Base-by-base conservation (phyloP, 495 filamentous ascomycete genomes). In the Penicillium odoratum region DNA sequence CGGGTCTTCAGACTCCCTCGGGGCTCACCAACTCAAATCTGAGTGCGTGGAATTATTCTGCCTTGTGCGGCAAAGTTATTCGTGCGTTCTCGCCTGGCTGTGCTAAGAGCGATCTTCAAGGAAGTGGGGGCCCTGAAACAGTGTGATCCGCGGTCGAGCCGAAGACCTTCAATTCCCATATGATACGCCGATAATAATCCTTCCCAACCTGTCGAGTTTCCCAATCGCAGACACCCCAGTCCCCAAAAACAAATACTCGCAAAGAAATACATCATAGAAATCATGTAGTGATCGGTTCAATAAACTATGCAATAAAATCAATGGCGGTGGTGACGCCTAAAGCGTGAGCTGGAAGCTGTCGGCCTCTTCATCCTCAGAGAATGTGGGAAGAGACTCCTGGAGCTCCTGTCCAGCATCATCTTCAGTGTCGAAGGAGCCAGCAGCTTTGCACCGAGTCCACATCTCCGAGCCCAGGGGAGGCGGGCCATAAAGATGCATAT, bases 281-380 rank as follows among this genome's bases (percentile, higher is more conserved):
- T 48, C 28, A 48, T 48, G 46, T 16, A 30, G 46, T 29, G 28
- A 48, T 48, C 25, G 16, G 28, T 16, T 48, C 46, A 26, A 48
- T 48, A 30, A 31, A 26, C 28, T 30, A 47, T 30, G 28, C 38
- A 56, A 45, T 44, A 55, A 56, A 30, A 48, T 48, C 46, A 29
- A 45, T 52, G 40, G 38, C 51, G 46, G 31, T 38, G 33, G 29
- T 40, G 42, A 38, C 44, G 28, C n/a, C 64, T 65, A 79, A 51
- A 79, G 55, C 11, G 71, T 74, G 28, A 79, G 67, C 62, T 79
- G 76, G 62, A 79, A 79, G 62, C 65, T 72, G 44, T 65, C 57
- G 3, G 69, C 62, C 43, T 79, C 76, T 26, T 76, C 76, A 51
- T 78, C 76, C 59, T 79, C 76, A 25, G 64, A 71, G 38, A 72